A percentile compares a stretch with the other conserved stretches of the same genome.
Conservation (phyloP, 148 eudicot species). For the Selenicereus undatus region DNA sequence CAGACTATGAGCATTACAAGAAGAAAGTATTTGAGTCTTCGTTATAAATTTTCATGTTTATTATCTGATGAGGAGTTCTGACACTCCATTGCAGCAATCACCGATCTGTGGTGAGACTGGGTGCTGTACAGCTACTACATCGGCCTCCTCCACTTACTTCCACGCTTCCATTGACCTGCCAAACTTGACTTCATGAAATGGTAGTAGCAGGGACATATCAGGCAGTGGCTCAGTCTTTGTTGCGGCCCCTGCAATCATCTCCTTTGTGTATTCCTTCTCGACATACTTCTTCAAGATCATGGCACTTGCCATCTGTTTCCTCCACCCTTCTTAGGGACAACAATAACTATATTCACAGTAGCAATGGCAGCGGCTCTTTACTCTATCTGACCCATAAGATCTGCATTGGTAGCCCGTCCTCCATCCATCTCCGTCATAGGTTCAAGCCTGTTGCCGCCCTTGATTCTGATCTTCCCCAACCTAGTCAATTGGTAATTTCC, state of each 20-base stretch:
- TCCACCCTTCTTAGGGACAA: constrained; percentile 6
- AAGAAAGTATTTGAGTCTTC: neutral
- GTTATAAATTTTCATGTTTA: neutral
- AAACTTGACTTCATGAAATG: constrained; percentile 20
- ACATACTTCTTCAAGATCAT: constrained; percentile 17
- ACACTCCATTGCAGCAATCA: constrained; percentile 5
- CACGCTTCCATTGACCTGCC: neutral
- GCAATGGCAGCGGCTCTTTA: neutral
- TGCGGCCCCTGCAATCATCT: constrained; percentile 13
- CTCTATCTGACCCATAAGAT: constrained; percentile 2
- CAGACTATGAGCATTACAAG: neutral
- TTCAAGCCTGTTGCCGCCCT: constrained; percentile 39
- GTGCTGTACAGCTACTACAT: neutral
- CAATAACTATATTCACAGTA: neutral
- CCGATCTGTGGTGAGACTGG: neutral
- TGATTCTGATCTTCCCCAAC: constrained; percentile 39
- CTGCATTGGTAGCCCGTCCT: neutral
- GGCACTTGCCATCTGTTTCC: constrained; percentile 16
- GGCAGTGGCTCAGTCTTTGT: constrained; percentile 13
- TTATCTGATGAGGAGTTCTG: neutral
- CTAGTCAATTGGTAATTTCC: constrained; percentile 33
- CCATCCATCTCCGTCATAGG: constrained; percentile 13
- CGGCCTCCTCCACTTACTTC: neutral
- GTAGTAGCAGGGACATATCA: constrained; percentile 19
- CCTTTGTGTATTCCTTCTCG: constrained; percentile 7